Conservation (phyloP, 2,329 filamentous ascomycete species). For the Alternaria brassicicola region DNA sequence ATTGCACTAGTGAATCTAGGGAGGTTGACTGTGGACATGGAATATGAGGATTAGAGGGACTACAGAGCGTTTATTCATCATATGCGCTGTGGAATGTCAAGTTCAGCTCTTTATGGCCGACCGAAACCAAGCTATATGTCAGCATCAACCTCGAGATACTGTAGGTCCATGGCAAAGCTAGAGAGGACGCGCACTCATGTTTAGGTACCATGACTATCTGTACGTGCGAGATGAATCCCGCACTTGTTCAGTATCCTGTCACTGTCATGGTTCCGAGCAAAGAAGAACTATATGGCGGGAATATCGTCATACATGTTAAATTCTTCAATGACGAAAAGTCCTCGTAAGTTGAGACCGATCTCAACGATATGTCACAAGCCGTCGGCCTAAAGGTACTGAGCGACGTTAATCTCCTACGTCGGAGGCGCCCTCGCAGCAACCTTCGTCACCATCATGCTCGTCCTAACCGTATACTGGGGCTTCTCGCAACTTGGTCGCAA, state of each 20-base stretch:
- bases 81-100: slow-evolving; percentile 28
- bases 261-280: slow-evolving; percentile 31
- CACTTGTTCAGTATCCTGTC: slow-evolving; percentile 30
- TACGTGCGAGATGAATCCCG: slow-evolving; percentile 25
- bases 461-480: slow-evolving; percentile 44
- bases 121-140: slow-evolving; percentile 17
- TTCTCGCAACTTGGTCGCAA: slow-evolving; percentile 47
- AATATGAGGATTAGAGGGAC: slow-evolving; percentile 12
- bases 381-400: slow-evolving; percentile 21
- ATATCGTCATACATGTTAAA: slow-evolving; percentile 33
- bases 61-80: slow-evolving; percentile 1
- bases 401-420: slow-evolving; percentile 33
- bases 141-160: slow-evolving; percentile 27
- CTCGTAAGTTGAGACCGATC: slow-evolving; percentile 7
- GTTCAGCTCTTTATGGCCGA: slow-evolving; percentile 21
- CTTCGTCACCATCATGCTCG: slow-evolving; percentile 39
- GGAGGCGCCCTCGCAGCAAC: slow-evolving; percentile 39
- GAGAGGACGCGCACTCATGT: slow-evolving; percentile 15
- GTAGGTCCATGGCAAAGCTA: slow-evolving; percentile 25
- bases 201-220: slow-evolving; percentile 23
- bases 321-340: slow-evolving; percentile 23
- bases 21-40: slow-evolving; percentile 31
- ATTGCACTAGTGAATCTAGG: slow-evolving; percentile 19
- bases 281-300: slow-evolving; percentile 24
- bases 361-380: slow-evolving; percentile 18